These are phyloP conservation scores for Colletotrichum plurivorum DNA, from an alignment of 2,329 filamentous ascomycete species.

Conservation along the genomic window DNA sequence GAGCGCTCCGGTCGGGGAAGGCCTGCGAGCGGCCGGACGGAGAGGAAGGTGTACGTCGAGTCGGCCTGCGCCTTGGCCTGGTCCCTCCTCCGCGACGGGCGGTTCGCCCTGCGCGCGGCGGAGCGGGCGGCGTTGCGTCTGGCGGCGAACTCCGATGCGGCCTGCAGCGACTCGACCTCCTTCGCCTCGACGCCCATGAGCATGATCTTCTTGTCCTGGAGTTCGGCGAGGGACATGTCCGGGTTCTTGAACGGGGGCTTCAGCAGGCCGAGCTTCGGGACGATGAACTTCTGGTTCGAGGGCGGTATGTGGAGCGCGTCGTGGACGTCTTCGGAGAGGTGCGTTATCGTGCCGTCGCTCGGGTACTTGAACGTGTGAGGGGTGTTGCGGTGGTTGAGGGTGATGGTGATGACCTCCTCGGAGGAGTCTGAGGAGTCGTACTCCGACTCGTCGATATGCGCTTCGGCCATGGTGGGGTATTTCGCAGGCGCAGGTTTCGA, in stretches of 20 bases:
- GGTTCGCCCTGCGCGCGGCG: conserved; percentile 49
- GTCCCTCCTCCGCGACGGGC: conserved; percentile 55
- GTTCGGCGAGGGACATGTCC: conserved; percentile 60
- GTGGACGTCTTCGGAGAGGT: conserved; percentile 73
- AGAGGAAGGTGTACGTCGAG: conserved; percentile 83
- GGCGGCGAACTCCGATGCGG: conserved; percentile 63
- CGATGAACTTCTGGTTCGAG: conserved; percentile 78
- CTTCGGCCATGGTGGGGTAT: conserved; percentile 35
- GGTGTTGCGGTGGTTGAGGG: conserved; percentile 62
- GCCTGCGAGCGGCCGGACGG: conserved; percentile 80
- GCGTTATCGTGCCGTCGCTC: conserved; percentile 63
- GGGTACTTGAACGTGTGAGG: conserved; percentile 61
- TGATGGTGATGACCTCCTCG: conserved; percentile 56
- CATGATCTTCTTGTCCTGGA: conserved; percentile 72
- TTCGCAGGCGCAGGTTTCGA: neutral
- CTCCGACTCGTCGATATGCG: conserved; percentile 32
- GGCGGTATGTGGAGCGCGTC: conserved; percentile 70
- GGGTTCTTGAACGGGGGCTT: conserved; percentile 76
- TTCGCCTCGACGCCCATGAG: conserved; percentile 74
- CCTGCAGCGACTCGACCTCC: conserved; percentile 70
- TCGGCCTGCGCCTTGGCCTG: conserved; percentile 64
- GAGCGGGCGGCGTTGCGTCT: conserved; percentile 60
- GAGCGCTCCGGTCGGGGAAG: conserved; percentile 83
- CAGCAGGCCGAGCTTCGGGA: conserved; percentile 75
- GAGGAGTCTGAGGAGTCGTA: conserved; percentile 41